A percentile compares a stretch with the other conserved stretches of the same genome.
Conservation (phyloP, 106 monocot genomes). For the Acorus gramineus region DNA sequence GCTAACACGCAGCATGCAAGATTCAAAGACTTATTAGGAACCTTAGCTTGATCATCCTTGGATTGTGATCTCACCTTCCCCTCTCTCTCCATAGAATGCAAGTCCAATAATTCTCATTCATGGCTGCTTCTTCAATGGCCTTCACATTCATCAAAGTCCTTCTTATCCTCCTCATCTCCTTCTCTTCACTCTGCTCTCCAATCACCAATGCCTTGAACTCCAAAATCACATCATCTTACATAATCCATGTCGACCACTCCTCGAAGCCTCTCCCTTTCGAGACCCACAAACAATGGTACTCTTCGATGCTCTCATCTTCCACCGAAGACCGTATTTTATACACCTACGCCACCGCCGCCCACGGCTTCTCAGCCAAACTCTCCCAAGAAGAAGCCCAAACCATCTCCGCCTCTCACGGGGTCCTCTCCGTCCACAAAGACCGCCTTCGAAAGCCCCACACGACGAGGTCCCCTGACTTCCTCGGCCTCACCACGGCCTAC, state of each 20-base stretch:
- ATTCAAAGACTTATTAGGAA: too few relatives aligned
- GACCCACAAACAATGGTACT: constrained; percentile 7
- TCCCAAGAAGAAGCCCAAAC: neutral
- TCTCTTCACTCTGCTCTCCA: neutral
- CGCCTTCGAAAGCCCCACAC: constrained; percentile 3
- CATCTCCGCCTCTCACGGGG: neutral
- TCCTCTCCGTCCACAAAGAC: constrained; percentile 8
- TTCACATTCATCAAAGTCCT: too few relatives aligned
- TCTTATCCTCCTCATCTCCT: neutral
- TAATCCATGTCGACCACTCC: constrained; percentile 10
- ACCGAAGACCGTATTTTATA: too few relatives aligned
- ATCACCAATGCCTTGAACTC: neutral
- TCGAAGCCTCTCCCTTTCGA: constrained; percentile 8
- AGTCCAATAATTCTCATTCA: too few relatives aligned
- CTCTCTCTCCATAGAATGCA: too few relatives aligned
- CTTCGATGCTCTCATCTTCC: constrained; percentile 1
- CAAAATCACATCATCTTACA: neutral
- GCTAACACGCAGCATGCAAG: too few relatives aligned
- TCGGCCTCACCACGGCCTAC: constrained; percentile 12
- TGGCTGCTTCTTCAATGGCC: too few relatives aligned
- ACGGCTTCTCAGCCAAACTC: constrained; percentile 21
- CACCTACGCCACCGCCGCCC: constrained; percentile 7
- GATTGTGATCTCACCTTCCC: too few relatives aligned
- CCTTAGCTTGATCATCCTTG: too few relatives aligned
- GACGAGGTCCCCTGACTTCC: constrained; percentile 14